Evolutionary conservation across 2,329 filamentous ascomycete genomes (phyloP), one percentile per base, ranked within the genome.

Genomic region (Lasiodiplodia gonubiensis): DNA sequence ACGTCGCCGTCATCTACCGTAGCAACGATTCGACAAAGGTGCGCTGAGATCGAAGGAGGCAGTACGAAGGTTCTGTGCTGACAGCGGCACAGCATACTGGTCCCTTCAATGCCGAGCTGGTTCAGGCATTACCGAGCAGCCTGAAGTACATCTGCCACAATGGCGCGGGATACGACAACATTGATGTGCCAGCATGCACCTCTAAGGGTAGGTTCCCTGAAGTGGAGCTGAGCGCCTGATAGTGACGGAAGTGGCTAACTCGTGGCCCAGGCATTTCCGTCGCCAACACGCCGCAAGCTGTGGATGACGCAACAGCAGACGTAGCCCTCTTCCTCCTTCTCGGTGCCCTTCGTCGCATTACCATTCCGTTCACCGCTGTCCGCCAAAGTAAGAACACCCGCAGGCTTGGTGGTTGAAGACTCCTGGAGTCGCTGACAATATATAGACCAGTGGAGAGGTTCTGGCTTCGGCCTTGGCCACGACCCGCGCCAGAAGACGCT

Each of bases 131-230:
- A 7, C 82, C 82, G 0, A 75, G 77, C 67, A 78, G 74, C 68
- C 49, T 83, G 63, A 82, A 80, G 61, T 83, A 76, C 69, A 79
- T 82, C 27, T 80, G 79, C 65, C 82, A 84, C 70, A 82, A 83
- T 61, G 81, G 66, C 18, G 86, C 86, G 1, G 86, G 86, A 4
- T 89, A 89, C 75, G 86, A 88, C 73, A 87, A 87, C 71, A 83
- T 89, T 57, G 86, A 88, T 68, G 79, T 88, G 16, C 74, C 79
- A 1, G 84, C 82, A 25, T 88, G 85, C 74, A 84, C 69, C 80
- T 72, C 71, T 75, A 78, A 79, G 68, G n/a, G 71, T 67, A 7
- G 25, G 33, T 42, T 27, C 74, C 75, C 68, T 79, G 83, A 63
- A 54, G 14, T 18, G 39, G 16, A 1, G 3, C 18, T 30, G 4